A percentile compares a stretch with the other conserved stretches of the same genome.
phyloP scores from a whole-genome alignment of 163 green algal genomes.

The Scenedesmus sp. region DNA sequence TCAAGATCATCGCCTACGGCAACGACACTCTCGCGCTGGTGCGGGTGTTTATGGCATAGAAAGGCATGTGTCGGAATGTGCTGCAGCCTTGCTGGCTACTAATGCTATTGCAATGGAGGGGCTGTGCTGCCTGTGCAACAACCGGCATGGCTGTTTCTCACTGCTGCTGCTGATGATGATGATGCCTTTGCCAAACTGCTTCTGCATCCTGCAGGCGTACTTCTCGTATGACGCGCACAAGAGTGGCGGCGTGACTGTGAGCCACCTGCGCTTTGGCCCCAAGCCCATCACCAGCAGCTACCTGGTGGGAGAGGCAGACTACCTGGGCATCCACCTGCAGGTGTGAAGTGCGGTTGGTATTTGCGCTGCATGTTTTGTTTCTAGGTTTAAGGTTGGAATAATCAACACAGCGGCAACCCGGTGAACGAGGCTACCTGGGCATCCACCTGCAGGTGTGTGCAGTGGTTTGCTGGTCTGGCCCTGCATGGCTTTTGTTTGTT shows the following conservation, averaged over 20 bases:
- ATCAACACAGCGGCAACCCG: too few species aligned
- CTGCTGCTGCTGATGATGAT: background rate
- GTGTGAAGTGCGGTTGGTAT: background rate
- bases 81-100: background rate
- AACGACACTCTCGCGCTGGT: slow-evolving; percentile 60
- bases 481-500: too few species aligned
- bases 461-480: too few species aligned
- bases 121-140: background rate
- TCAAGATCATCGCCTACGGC: slow-evolving; percentile 73
- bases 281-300: slow-evolving; percentile 63
- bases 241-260: slow-evolving; percentile 69
- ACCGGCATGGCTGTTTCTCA: background rate
- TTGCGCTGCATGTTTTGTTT: background rate
- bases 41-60: background rate
- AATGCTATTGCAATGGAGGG: too few species aligned
- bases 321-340: slow-evolving; percentile 65
- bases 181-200: background rate
- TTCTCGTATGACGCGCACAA: slow-evolving; percentile 76
- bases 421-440: too few species aligned
- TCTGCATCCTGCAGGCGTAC: slow-evolving; percentile 61
- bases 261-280: slow-evolving; percentile 74
- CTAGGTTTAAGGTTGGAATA: background rate
- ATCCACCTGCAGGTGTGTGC: too few species aligned
- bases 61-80: too few species aligned
- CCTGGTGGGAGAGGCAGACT: slow-evolving; percentile 66